Percentiles rank a stretch among this genome's conserved stretches.
Evolutionary conservation across 2,329 filamentous ascomycete genomes (phyloP).

Genomic region (Colletotrichum sp.): DNA sequence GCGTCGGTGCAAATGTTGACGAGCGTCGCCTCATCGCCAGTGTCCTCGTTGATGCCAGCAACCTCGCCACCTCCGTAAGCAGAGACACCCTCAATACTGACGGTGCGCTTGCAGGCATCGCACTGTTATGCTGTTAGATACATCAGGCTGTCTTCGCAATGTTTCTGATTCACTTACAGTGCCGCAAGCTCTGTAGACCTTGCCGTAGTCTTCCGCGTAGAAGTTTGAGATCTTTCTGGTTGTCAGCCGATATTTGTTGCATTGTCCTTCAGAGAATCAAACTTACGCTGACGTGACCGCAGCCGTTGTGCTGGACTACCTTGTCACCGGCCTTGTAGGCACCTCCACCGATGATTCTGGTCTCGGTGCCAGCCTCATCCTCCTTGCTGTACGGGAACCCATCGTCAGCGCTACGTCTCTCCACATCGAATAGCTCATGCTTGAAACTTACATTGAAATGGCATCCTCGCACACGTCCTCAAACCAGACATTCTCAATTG

Average conservation of each 20-base stretch:
- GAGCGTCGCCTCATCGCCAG: constrained; percentile 34
- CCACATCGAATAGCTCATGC: neutral
- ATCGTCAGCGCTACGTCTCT: neutral
- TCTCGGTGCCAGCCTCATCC: constrained; percentile 17
- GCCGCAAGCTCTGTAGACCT: constrained; percentile 35
- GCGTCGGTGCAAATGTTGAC: constrained; percentile 30
- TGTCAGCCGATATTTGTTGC: neutral
- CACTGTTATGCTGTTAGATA: neutral
- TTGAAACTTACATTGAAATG: constrained; percentile 23
- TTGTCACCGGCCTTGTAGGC: constrained; percentile 50
- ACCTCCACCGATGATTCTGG: constrained; percentile 40
- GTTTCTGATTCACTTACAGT: constrained; percentile 10
- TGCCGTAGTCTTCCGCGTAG: constrained; percentile 52
- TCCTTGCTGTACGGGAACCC: neutral
- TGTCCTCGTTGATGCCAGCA: constrained; percentile 46
- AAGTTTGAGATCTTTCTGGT: constrained; percentile 37
- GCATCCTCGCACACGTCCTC: constrained; percentile 30
- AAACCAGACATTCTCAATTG: constrained; percentile 29
- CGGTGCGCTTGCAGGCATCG: constrained; percentile 42
- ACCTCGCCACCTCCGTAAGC: constrained; percentile 43
- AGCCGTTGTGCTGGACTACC: constrained; percentile 52
- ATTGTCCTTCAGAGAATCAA: no score
- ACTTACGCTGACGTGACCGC: constrained; percentile 42
- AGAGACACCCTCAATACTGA: constrained; percentile 45
- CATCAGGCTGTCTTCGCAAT: neutral